Percentiles rank a stretch among this genome's conserved stretches.
These are phyloP conservation scores for Pseudozyma hubeiensis DNA, from an alignment of 1,284 basidiomycete genomes.

Conservation along the genomic window DNA sequence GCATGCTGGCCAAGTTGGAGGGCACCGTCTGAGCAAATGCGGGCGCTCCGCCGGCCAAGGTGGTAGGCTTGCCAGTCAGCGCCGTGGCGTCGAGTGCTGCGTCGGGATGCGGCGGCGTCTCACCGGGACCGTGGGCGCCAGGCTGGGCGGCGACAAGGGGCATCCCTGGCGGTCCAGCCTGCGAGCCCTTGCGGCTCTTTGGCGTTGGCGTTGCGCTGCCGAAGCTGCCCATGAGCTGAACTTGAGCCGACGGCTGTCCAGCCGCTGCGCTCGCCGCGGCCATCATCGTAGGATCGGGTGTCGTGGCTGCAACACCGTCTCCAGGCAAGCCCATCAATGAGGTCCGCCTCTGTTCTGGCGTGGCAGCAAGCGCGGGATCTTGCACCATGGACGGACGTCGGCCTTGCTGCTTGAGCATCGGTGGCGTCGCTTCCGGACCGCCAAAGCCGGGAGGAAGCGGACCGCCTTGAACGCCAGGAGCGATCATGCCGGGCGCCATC, in stretches of 20 bases:
- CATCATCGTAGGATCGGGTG: constrained; percentile 35
- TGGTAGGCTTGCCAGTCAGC: constrained; percentile 51
- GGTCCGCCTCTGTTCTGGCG: constrained; percentile 27
- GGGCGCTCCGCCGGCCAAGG: constrained; percentile 30
- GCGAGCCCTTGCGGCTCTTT: constrained; percentile 27
- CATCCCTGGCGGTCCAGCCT: constrained; percentile 9
- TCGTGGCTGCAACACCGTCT: constrained; percentile 26
- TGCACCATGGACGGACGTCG: constrained; percentile 40
- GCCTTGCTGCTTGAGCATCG: constrained; percentile 42
- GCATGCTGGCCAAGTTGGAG: constrained; percentile 61
- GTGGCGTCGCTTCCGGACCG: constrained; percentile 20
- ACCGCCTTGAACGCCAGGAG: constrained; percentile 17
- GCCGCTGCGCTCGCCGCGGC: constrained; percentile 45
- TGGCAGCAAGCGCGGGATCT: constrained; percentile 25
- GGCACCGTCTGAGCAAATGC: constrained; percentile 49
- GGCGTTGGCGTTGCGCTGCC: constrained; percentile 16
- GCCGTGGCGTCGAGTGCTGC: constrained; percentile 36
- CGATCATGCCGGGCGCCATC: constrained; percentile 28
- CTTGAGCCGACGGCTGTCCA: constrained; percentile 32
- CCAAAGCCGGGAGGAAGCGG: constrained; percentile 34
- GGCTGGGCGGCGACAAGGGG: constrained; percentile 8
- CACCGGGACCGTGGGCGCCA: constrained; percentile 7
- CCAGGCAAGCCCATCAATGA: constrained; percentile 19
- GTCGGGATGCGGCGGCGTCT: constrained; percentile 27
- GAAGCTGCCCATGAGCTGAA: constrained; percentile 42